These are phyloP conservation scores for Castanea mollissima DNA, from an alignment of 306 rosid species.

Conservation along the genomic window DNA sequence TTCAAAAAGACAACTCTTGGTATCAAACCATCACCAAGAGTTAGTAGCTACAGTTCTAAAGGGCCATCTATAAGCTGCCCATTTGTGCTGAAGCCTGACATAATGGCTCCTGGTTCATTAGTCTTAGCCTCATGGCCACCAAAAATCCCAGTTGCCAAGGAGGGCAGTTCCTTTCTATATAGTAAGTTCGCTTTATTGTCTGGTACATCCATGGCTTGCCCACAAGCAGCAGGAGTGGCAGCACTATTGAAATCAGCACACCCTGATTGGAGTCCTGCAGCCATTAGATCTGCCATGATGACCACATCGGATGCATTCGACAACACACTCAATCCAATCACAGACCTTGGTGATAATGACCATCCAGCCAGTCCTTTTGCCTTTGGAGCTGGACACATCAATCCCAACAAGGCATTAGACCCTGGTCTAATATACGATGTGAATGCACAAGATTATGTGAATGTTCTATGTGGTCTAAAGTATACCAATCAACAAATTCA, in stretches of 20 bases:
- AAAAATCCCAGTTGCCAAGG: background rate
- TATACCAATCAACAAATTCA: no score
- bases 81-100: slow-evolving; percentile 35
- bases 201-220: slow-evolving; percentile 87
- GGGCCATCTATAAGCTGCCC: slow-evolving; percentile 76
- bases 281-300: no score
- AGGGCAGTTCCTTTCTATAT: background rate
- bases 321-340: no score
- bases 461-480: no score
- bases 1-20: slow-evolving; percentile 46
- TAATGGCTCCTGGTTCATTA: slow-evolving; percentile 53
- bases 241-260: slow-evolving; percentile 52
- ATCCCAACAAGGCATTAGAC: no score
- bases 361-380: no score
- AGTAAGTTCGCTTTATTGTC: slow-evolving; percentile 40
- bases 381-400: no score
- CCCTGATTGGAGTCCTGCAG: slow-evolving; percentile 6
- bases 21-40: slow-evolving; percentile 50
- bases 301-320: no score
- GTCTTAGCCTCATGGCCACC: slow-evolving; percentile 80
- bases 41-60: slow-evolving; percentile 61
- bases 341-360: no score
- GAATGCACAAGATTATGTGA: no score
- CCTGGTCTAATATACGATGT: no score
- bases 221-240: slow-evolving; percentile 64